A percentile compares a stretch with the other conserved stretches of the same genome.
These are phyloP conservation scores for Tricholoma sp. DNA, from an alignment of 768 basidiomycete genomes.

Conservation along the genomic window DNA sequence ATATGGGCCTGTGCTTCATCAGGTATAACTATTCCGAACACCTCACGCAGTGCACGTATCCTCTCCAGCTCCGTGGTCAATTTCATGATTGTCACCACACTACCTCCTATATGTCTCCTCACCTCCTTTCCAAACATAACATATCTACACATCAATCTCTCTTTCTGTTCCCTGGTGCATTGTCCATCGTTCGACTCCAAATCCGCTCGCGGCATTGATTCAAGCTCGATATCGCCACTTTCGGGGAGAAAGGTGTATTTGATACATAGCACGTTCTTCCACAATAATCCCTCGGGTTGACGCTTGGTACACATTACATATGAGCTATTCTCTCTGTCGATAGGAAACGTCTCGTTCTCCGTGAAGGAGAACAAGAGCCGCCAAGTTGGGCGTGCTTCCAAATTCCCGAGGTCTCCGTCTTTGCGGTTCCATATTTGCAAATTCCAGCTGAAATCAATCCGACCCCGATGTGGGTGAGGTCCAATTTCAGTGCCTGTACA, in stretches of 20 bases:
- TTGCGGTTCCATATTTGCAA: constrained; percentile 16
- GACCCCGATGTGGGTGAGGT: not conserved
- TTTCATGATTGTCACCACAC: constrained; percentile 16
- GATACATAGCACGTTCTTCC: constrained; percentile 20
- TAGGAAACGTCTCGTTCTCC: constrained; percentile 22
- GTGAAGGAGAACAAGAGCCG: constrained; percentile 21
- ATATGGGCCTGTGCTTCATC: constrained; percentile 20
- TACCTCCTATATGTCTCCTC: constrained; percentile 18
- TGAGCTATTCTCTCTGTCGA: constrained; percentile 20
- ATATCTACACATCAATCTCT: constrained; percentile 8
- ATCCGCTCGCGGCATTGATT: not conserved
- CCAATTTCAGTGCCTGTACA: not conserved
- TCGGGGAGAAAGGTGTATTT: constrained; percentile 22
- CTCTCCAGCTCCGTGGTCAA: constrained; percentile 26
- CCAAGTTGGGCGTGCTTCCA: constrained; percentile 14
- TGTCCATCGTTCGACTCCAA: not conserved
- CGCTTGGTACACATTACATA: constrained; percentile 17
- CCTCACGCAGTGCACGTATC: constrained; percentile 20
- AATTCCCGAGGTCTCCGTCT: not conserved
- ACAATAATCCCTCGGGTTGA: constrained; percentile 15
- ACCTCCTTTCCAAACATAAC: constrained; percentile 22
- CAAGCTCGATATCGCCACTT: constrained; percentile 7
- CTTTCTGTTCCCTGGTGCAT: not conserved
- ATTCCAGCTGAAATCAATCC: constrained; percentile 8
- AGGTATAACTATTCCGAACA: constrained; percentile 22